Evolutionary conservation across 2,329 filamentous ascomycete genomes (phyloP), one percentile per base, ranked within the genome.

Genomic region (Trichocomaceae sp.): DNA sequence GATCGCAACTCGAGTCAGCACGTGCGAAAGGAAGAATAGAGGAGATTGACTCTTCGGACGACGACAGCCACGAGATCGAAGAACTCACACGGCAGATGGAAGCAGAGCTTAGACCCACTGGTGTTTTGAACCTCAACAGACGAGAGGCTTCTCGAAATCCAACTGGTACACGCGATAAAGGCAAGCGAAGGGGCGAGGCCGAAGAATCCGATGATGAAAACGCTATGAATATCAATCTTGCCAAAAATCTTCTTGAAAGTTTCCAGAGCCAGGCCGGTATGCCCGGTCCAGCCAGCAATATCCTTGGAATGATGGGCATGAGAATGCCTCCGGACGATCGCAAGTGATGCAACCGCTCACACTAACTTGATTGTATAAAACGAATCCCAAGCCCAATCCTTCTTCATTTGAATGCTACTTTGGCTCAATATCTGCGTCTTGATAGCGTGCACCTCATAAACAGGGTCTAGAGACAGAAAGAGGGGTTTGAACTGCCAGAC

Each of bases 231-330:
- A 87, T 90, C 62, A 92, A 93, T 58, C 77, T 99, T 22, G 90
- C 88, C 17, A 90, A 87, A 69, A 97, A 97, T 64, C 77, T 99
- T 53, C 77, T 99, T 1, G 90, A 96, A 69, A 92, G 89, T 63
- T 91, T 99, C 72, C 95, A 95, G 66, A 86, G 88, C 15, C 92
- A 97, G 69, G 89, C 79, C 17, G 93, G 93, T 12, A 82, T 87
- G 76, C 79, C 89, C 31, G 93, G 93, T 0, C 93, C 93, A 0
- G 87, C 88, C 2, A 85, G 91, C 0, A 97, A 96, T 67, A 75
- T 99, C 57, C 79, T 99, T 64, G 86, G 85, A 6, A 81, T 95
- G 73, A 87, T 97, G 85, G 90, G 90, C 0, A 77, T 96, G 60
- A 79, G 82, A 41, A 76, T 96, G 57, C 92, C 92, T 0, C 79